These are phyloP conservation scores for Hanseniaspora uvarum DNA, from an alignment of 1,139 yeast genomes.

Conservation along the genomic window DNA sequence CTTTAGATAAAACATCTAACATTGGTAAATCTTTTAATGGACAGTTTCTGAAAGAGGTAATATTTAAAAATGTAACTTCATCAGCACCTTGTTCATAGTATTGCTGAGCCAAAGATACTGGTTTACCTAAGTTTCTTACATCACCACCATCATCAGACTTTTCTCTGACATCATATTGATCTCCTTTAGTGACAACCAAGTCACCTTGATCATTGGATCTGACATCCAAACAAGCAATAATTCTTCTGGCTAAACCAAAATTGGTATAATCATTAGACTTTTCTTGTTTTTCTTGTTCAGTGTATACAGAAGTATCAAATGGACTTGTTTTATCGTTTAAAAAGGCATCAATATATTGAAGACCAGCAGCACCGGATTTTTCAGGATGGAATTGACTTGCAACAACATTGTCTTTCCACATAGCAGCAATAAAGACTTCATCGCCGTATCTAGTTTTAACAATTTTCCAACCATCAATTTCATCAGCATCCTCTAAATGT, in stretches of 20 bases:
- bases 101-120: slow-evolving; percentile 82
- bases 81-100: slow-evolving; percentile 93
- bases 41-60: slow-evolving; percentile 87
- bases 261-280: slow-evolving; percentile 40
- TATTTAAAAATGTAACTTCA: slow-evolving; percentile 85
- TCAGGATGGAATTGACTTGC: slow-evolving; percentile 98
- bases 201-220: slow-evolving; percentile 90
- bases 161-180: slow-evolving; percentile 92
- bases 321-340: slow-evolving; percentile 29
- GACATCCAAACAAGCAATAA: slow-evolving; percentile 94
- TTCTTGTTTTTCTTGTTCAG: slow-evolving; percentile 22
- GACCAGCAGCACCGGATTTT: slow-evolving; percentile 85
- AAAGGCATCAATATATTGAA: slow-evolving; percentile 62
- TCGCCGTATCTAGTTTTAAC: slow-evolving; percentile 67
- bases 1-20: slow-evolving; percentile 72
- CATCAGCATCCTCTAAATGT: slow-evolving; percentile 31
- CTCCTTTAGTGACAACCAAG: slow-evolving; percentile 93
- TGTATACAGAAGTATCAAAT: slow-evolving; percentile 22
- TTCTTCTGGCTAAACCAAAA: slow-evolving; percentile 73
- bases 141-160: slow-evolving; percentile 39
- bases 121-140: slow-evolving; percentile 89
- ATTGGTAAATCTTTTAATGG: slow-evolving; percentile 88
- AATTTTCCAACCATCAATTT: slow-evolving; percentile 61
- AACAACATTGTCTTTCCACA: slow-evolving; percentile 63
- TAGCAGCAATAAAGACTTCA: slow-evolving; percentile 76